Evolutionary conservation across 164 flowering plant genomes (phyloP), one percentile per base, ranked within the genome.

Genomic region (Vitis cinerea): DNA sequence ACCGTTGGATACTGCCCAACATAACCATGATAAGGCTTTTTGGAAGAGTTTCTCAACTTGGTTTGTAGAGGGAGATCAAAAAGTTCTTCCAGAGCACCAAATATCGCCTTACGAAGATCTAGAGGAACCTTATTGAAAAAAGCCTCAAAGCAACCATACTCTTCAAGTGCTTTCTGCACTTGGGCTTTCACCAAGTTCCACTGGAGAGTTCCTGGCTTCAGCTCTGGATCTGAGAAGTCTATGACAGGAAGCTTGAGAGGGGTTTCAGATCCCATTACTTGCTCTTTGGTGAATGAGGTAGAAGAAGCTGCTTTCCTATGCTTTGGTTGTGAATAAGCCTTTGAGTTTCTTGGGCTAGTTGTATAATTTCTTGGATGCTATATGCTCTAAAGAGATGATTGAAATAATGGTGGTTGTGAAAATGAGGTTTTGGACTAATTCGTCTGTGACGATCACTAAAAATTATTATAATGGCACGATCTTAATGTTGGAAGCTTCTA

Each of bases 101-200:
- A 77, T 4, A 75, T 30, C 2, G 69, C 73, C 27, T 81, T 74
- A 53, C 66, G 73, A 37, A 77, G 73, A 63, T 82, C 75, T 0
- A 37, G 0, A 4, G 81, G 72, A 15, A 87, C 66, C 53, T 73
- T 65, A 14, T 74, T 65, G 23, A 82, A 82, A 11, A 58, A 31
- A 3, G 87, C 90, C 67, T 85, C 86, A 48, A 87, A 89, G 73
- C 91, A 87, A 27, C 91, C 91, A 29, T 68, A 87, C 29, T 82
- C 78, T 75, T 80, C 68, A 1, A 83, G 81, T 2, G 91, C 91
- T 47, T 70, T 9, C 3, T 47, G 70, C 17, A 87, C 91, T 71
- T 79, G 66, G 44, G 55, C 19, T 68, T 62, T 72, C 37, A 75
- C 71, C 2, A 37, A 61, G 2, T 70, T 66, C 93, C 93, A 89